Conservation (phyloP, 805 yeast species). For the Grigorovia humatica region DNA sequence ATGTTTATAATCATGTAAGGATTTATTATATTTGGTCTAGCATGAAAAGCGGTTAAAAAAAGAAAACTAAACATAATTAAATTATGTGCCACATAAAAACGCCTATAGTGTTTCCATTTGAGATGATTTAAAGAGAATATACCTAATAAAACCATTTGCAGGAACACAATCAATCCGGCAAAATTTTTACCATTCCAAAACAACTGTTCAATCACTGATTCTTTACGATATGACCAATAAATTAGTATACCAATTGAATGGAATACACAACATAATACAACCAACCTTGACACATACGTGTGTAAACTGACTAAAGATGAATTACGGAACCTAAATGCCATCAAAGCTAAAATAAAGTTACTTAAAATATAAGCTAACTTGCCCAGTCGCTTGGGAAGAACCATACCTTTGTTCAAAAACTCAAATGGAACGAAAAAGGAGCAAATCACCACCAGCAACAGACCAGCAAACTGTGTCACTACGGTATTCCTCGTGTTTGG, state of each 20-base stretch:
- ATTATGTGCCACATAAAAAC: slow-evolving; percentile 51
- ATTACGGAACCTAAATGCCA: slow-evolving; percentile 22
- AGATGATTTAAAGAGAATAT: slow-evolving; percentile 39
- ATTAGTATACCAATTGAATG: slow-evolving; percentile 35
- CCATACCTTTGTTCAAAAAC: not conserved
- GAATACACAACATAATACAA: slow-evolving; percentile 34
- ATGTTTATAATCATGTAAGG: slow-evolving; percentile 23
- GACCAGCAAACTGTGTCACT: no score
- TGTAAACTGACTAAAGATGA: slow-evolving; percentile 42
- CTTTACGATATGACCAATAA: not conserved
- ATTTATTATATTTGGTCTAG: slow-evolving; percentile 54
- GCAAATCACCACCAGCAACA: slow-evolving; percentile 19
- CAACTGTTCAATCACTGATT: not conserved
- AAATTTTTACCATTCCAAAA: slow-evolving; percentile 29
- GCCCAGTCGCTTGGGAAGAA: slow-evolving; percentile 42
- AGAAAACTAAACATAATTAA: slow-evolving; percentile 38
- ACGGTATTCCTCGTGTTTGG: not conserved
- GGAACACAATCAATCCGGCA: slow-evolving; percentile 40
- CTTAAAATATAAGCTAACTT: slow-evolving; percentile 48
- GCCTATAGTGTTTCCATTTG: slow-evolving; percentile 39
- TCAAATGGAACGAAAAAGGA: slow-evolving; percentile 11
- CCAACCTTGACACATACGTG: slow-evolving; percentile 60
- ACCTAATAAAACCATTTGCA: slow-evolving; percentile 29
- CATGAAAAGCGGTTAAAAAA: slow-evolving; percentile 44
- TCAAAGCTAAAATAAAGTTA: slow-evolving; percentile 47